Base-by-base conservation (phyloP, 2,329 filamentous ascomycete genomes). In the Claviceps paspali region DNA sequence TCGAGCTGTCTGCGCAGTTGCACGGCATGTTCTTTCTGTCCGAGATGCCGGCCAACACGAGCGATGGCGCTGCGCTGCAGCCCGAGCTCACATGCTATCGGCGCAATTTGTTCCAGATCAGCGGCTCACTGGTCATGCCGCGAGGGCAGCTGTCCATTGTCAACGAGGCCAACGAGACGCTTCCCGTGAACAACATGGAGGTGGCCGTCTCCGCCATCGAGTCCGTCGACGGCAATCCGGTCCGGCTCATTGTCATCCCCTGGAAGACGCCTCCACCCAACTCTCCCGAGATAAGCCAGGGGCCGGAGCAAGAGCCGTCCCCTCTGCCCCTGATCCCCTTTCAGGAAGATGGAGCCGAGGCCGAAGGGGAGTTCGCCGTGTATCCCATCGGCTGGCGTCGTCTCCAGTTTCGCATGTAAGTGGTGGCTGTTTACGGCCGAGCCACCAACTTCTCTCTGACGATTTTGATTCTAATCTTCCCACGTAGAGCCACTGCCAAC, bases 331-430 rank as follows among this genome's bases (percentile, higher is more conserved):
- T 95, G 43, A 73, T 77, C 35, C 72, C 73, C 5, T 76, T 76
- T 49, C 69, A 74, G 29, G 72, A 77, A n/a, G 71, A 74, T 32
- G 69, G 67, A 10, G 52, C 60, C 11, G 70, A 72, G 35, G 52
- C 59, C 2, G 82, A 88, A 38, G 80, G 82, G 6, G 87, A 94
- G 46, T 88, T 82, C 46, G 83, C 84, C 12, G 86, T 83, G 31
- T 93, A 93, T 49, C 87, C 87, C 4, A 87, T 96, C 45, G 84
- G 86, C 33, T 96, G 88, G 85, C 86, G 91, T 50, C 73, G 88
- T 40, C 62, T 96, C 43, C 88, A 96, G 51, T 96, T 96, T 53
- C 73, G 88, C 49, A 93, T 79, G 66, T 76, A 56, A 61, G 71
- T 61, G 32, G 19, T 76, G 63, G 73, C 54, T 22, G n/a, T n/a